Percentiles rank a stretch among this genome's conserved stretches.
phyloP scores from a whole-genome alignment of 139 green algal genomes.

The Ettlia oleoabundans region DNA sequence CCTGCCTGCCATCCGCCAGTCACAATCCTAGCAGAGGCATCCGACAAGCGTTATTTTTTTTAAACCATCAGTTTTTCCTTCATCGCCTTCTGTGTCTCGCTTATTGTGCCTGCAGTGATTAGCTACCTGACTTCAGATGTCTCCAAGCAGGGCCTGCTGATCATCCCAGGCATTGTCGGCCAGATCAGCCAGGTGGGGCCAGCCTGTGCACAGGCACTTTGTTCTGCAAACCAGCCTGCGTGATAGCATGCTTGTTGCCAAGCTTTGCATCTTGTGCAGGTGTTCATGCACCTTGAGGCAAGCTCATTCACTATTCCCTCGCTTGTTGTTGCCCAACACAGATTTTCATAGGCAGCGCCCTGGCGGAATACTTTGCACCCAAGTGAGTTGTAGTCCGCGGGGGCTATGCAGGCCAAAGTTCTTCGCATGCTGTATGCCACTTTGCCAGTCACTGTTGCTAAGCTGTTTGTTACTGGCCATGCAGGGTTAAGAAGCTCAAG shows the following conservation, averaged over 20 bases:
- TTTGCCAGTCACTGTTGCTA: background rate
- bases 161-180: conserved; percentile 46
- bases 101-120: conserved; percentile 40
- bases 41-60: too few relatives aligned
- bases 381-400: too few relatives aligned
- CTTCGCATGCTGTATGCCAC: background rate
- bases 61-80: too few relatives aligned
- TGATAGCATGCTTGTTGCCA: too few relatives aligned
- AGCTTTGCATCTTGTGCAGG: too few relatives aligned
- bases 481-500: background rate
- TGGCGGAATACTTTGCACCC: background rate
- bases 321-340: conserved; percentile 64
- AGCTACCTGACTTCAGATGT: conserved; percentile 50
- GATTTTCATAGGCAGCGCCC: conserved; percentile 39
- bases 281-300: too few relatives aligned
- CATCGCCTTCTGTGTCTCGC: background rate
- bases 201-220: too few relatives aligned
- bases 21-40: too few relatives aligned
- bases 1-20: background rate
- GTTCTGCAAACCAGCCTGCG: too few relatives aligned
- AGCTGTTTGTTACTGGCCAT: background rate
- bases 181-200: background rate
- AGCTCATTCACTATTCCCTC: background rate
- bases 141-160: conserved; percentile 51
- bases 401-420: too few relatives aligned